Evolutionary conservation across 228 moss, liverwort and hornwort species (phyloP), one percentile per base, ranked within the genome.

Genomic region (Sphagnum fallax): DNA sequence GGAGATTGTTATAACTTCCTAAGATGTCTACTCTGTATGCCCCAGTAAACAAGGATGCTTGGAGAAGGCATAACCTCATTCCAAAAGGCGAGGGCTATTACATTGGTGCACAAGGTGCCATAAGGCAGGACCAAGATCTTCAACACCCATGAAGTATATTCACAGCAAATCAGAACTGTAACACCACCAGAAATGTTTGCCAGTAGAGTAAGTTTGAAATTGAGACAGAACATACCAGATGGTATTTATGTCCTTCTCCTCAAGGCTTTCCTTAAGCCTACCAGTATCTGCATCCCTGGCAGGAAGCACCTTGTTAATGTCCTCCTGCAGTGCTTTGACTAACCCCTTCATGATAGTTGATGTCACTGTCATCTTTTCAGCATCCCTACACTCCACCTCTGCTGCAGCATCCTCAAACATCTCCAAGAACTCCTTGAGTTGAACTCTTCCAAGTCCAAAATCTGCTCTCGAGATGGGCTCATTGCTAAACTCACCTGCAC

Each of bases 271-370:
- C 50, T 18, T 32, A 49, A 71, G 60, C 6, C 62, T 50, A 10
- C 10, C 14, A 61, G 62, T 14, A 15, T 71, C 70, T 50, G 59
- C 51, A 52, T 62, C 49, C 50, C 49, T 63, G 49, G 32, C 51
- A 12, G 13, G 13, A 10, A 53, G 8, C 16, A 52, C 62, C 49
- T 32, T 50, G 49, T 15, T 51, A 18, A 53, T 52, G 13, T 72
- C 52, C 65, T 72, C 64, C 62, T 64, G 16, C 11, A 72, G 50
- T 16, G 71, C 71, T 52, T 32, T 72, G 15, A 65, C 71, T 52
- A 72, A 48, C 32, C 65, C 65, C 53, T 64, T 72, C 32, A 65
- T 47, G 15, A 72, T 52, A 6, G 71, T 52, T 13, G 47, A 16
- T 18, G 64, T 64, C 8, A 72, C 71, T 48, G 65, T 48, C 15